These are phyloP conservation scores for Tetrapisispora arboricola DNA, from an alignment of 805 yeast species.

Conservation along the genomic window DNA sequence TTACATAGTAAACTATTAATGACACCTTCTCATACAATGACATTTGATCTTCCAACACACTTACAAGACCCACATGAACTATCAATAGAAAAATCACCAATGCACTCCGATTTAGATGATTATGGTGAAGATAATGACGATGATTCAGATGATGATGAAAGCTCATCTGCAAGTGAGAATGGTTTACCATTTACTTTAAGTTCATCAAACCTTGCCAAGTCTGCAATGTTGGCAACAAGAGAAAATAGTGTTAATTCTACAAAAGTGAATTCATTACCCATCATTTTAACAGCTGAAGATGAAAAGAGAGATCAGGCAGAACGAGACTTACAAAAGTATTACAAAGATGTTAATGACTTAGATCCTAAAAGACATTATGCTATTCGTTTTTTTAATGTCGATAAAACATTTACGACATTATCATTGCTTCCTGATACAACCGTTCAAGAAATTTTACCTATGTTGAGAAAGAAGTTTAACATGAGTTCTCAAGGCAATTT, in stretches of 20 bases:
- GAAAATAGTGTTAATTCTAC: conserved; percentile 1
- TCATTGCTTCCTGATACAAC: conserved; percentile 72
- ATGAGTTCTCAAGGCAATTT: conserved; percentile 60
- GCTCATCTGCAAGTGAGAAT: neutral
- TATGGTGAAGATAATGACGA: neutral
- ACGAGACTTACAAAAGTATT: conserved; percentile 30
- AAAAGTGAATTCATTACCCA: neutral
- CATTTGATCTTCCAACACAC: neutral
- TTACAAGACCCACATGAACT: neutral
- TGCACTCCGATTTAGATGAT: conserved; percentile 1
- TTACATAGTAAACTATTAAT: conserved; percentile 3
- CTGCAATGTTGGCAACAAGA: conserved; percentile 1
- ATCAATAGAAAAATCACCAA: neutral
- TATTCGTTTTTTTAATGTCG: conserved; percentile 73
- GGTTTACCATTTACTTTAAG: conserved; percentile 1
- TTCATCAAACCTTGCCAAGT: neutral
- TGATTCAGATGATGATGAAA: neutral
- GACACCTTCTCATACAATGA: conserved; percentile 3
- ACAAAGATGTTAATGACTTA: conserved; percentile 28
- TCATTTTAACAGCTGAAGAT: conserved; percentile 9
- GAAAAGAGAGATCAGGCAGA: conserved; percentile 31
- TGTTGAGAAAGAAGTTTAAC: conserved; percentile 69
- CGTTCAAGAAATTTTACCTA: conserved; percentile 59
- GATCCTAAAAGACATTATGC: conserved; percentile 27
- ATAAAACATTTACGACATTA: conserved; percentile 70